Evolutionary conservation across 2,329 filamentous ascomycete species (phyloP).

Genomic region (Laburnicola sp.): DNA sequence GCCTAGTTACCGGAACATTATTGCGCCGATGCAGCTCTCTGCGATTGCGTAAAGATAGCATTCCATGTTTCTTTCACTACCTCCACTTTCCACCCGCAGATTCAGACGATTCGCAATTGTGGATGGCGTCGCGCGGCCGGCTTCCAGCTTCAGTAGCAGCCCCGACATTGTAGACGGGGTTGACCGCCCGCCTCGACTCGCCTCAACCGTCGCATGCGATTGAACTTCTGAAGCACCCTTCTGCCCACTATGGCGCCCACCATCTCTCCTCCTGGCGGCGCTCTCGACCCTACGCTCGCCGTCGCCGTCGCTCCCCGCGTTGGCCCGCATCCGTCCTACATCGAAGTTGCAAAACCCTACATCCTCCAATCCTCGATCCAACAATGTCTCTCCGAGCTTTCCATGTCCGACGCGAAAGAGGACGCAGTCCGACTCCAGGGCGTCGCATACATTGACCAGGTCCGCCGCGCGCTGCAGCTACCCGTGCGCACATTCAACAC

Average conservation of each 20-base stretch:
- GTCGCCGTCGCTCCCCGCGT: conserved; percentile 25
- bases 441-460: conserved; percentile 84
- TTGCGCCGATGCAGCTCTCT: too few species aligned
- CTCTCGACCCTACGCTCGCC: conserved; percentile 21
- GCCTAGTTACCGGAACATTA: too few species aligned
- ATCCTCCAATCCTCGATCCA: conserved; percentile 80
- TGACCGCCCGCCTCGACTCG: too few species aligned
- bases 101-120: too few species aligned
- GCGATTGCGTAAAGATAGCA: too few species aligned
- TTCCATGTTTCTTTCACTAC: not conserved
- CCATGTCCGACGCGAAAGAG: conserved; percentile 76
- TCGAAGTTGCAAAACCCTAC: conserved; percentile 72
- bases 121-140: not conserved
- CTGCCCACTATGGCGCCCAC: conserved; percentile 35
- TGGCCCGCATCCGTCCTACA: conserved; percentile 64
- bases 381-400: conserved; percentile 68
- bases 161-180: too few species aligned
- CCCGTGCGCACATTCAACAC: conserved; percentile 92
- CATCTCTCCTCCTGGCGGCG: conserved; percentile 22
- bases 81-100: not conserved
- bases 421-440: conserved; percentile 81
- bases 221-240: not conserved
- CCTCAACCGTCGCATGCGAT: not conserved
- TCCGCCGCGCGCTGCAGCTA: conserved; percentile 75
- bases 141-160: not conserved